phyloP scores from a whole-genome alignment of 106 monocot genomes.

The Gastrodia elata region DNA sequence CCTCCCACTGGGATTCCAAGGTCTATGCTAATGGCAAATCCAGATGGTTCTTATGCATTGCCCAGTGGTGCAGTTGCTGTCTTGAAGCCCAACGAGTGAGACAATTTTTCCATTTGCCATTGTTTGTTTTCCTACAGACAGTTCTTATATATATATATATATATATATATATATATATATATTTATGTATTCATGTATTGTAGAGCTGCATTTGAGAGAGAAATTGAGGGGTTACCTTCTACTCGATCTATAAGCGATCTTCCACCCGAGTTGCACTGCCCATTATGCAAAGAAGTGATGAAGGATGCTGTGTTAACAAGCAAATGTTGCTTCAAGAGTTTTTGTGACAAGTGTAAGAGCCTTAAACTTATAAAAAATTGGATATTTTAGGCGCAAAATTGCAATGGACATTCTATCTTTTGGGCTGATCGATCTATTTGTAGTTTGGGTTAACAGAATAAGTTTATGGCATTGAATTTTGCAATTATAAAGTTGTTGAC shows the following conservation, averaged over 20 bases:
- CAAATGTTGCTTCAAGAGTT: conserved; percentile 96
- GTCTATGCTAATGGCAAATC: conserved; percentile 82
- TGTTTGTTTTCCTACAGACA: background rate
- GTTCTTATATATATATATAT: too few species aligned
- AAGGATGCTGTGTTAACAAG: conserved; percentile 97
- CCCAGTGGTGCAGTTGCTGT: conserved; percentile 96
- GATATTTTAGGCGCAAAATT: too few species aligned
- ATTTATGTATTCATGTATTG: background rate
- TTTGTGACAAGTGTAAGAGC: conserved; percentile 96
- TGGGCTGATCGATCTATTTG: too few species aligned
- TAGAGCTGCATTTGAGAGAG: conserved; percentile 96
- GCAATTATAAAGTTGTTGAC: background rate
- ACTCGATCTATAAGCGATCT: conserved; percentile 61
- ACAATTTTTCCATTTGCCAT: background rate
- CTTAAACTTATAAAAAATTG: background rate
- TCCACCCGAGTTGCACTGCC: conserved; percentile 80
- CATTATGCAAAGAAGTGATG: conserved; percentile 96
- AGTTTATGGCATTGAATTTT: conserved; percentile 2
- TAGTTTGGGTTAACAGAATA: too few species aligned
- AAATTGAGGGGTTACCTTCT: conserved; percentile 86
- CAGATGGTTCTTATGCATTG: conserved; percentile 93
- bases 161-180: too few species aligned
- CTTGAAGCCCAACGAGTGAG: conserved; percentile 92
- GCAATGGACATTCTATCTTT: background rate
- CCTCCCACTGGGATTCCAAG: conserved; percentile 91